A percentile compares a stretch with the other conserved stretches of the same genome.
Conservation (phyloP, 805 yeast genomes). For the Spathaspora hagerdaliae region DNA sequence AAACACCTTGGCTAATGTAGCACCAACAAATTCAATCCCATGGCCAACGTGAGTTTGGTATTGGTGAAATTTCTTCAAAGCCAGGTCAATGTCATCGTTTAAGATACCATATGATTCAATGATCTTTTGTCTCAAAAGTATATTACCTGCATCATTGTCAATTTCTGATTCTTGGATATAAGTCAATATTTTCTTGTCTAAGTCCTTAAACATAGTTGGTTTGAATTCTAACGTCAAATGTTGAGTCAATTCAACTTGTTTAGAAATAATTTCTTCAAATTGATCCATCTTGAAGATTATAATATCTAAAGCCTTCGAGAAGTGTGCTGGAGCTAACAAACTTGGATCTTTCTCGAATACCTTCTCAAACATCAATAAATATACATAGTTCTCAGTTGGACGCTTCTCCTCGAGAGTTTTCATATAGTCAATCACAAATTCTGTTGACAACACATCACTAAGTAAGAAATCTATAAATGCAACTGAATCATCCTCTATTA, state of each 20-base stretch:
- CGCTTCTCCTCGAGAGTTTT: neutral
- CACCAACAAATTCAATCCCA: slow-evolving; percentile 39
- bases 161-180: neutral
- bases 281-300: neutral
- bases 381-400: slow-evolving; percentile 3
- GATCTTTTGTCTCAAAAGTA: slow-evolving; percentile 27
- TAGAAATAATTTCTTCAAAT: neutral
- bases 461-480: neutral
- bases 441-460: neutral
- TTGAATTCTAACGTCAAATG: neutral
- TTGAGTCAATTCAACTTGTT: neutral
- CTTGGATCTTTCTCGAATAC: slow-evolving; percentile 10
- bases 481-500: slow-evolving; percentile 1
- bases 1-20: slow-evolving; percentile 36
- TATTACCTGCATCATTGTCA: slow-evolving; percentile 21
- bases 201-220: neutral
- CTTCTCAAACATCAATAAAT: slow-evolving; percentile 10
- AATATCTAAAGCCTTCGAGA: slow-evolving; percentile 6
- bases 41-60: slow-evolving; percentile 35
- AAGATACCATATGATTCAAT: slow-evolving; percentile 32
- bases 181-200: neutral
- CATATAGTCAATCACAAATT: neutral
- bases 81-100: slow-evolving; percentile 21
- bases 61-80: slow-evolving; percentile 35
- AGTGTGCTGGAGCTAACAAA: slow-evolving; percentile 8